Conservation (phyloP, 2,329 filamentous ascomycete genomes). For the Geoglossum cookeanum region DNA sequence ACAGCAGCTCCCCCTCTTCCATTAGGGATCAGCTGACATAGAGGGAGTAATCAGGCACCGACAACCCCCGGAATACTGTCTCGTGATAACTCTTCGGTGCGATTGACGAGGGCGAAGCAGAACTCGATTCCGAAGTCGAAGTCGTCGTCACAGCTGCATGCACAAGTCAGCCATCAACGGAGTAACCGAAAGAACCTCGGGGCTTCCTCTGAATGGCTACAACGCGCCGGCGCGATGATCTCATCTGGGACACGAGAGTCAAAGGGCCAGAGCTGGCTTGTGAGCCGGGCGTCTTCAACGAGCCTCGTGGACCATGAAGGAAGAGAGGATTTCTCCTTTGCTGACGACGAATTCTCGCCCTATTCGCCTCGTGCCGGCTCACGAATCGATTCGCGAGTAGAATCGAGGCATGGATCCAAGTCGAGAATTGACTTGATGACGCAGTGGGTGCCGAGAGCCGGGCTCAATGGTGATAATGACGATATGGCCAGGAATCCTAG, state of each 20-base stretch:
- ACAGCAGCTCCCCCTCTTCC: slow-evolving; percentile 24
- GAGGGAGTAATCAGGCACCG: slow-evolving; percentile 30
- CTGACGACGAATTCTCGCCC: slow-evolving; percentile 21
- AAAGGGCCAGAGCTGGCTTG: slow-evolving; percentile 50
- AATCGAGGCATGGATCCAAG: not conserved
- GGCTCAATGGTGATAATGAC: not conserved
- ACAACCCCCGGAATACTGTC: slow-evolving; percentile 43
- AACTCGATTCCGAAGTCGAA: slow-evolving; percentile 37
- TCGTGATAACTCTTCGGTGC: slow-evolving; percentile 26
- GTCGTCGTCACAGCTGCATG: slow-evolving; percentile 37
- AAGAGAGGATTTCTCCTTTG: slow-evolving; percentile 11
- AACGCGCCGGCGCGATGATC: slow-evolving; percentile 42
- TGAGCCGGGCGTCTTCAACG: slow-evolving; percentile 45
- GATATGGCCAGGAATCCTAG: not conserved
- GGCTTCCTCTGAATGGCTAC: slow-evolving; percentile 36
- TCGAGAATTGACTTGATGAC: slow-evolving; percentile 1
- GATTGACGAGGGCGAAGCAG: slow-evolving; percentile 11
- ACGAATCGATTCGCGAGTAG: not conserved
- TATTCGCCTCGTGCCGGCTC: not conserved
- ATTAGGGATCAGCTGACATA: slow-evolving; percentile 24
- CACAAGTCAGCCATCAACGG: slow-evolving; percentile 12
- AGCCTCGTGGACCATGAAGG: slow-evolving; percentile 32
- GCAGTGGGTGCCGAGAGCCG: not conserved
- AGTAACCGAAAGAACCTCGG: not conserved
- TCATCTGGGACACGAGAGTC: slow-evolving; percentile 42